Evolutionary conservation across 495 filamentous ascomycete genomes (phyloP).

Genomic region (Penicillium coffeae): DNA sequence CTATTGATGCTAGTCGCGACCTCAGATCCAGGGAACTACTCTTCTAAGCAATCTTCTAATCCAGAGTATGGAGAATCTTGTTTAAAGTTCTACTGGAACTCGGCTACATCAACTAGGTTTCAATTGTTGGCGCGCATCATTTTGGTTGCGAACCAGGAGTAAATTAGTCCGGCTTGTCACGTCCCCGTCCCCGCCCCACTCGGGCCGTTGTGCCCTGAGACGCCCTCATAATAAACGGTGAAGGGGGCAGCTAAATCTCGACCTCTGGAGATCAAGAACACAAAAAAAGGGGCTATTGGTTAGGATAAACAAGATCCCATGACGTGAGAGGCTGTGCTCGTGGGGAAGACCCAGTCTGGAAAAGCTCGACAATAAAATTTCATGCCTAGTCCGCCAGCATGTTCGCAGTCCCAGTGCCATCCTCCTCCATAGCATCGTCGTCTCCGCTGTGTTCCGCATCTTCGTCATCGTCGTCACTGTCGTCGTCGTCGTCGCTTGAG

Average conservation of each 20-base stretch:
- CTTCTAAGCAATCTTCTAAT: background rate
- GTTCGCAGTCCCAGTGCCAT: slow-evolving; percentile 48
- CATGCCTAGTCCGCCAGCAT: slow-evolving; percentile 24
- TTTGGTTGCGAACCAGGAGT: background rate
- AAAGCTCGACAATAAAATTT: background rate
- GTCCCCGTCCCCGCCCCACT: background rate
- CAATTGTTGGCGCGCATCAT: too few relatives aligned
- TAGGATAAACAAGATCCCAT: too few relatives aligned
- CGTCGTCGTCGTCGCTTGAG: slow-evolving; percentile 50
- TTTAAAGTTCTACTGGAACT: too few relatives aligned
- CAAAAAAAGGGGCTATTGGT: too few relatives aligned
- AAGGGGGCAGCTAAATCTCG: background rate
- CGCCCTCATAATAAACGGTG: background rate
- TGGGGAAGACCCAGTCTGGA: too few relatives aligned
- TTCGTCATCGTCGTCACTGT: slow-evolving; percentile 46
- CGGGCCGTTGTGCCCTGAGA: background rate
- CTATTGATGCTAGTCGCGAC: background rate
- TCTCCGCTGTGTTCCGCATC: slow-evolving; percentile 41
- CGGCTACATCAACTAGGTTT: too few relatives aligned
- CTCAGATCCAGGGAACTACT: background rate
- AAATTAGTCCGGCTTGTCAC: too few relatives aligned
- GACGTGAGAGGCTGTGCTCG: too few relatives aligned
- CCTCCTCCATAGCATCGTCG: slow-evolving; percentile 36
- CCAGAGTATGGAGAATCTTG: background rate
- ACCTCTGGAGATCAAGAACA: too few relatives aligned